Evolutionary conservation across 2,329 filamentous ascomycete species (phyloP).

Genomic region (Verticillium nubilum): DNA sequence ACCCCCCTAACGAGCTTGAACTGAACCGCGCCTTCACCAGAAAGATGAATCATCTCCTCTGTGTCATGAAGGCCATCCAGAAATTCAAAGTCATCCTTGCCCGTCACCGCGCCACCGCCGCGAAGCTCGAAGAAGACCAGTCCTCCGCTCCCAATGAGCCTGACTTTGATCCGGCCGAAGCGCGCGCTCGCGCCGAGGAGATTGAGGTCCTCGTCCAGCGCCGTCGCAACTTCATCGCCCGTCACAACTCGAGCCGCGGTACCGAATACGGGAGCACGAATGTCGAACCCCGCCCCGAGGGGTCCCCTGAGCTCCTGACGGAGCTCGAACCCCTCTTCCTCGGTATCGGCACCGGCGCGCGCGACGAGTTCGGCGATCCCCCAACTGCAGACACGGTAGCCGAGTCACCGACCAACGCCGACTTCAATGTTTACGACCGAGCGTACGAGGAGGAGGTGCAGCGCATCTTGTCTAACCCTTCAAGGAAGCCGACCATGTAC

Average conservation of each 20-base stretch:
- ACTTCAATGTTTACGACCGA: conserved; percentile 82
- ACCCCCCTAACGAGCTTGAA: conserved; percentile 83
- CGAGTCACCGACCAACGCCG: conserved; percentile 78
- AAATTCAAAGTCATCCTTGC: conserved; percentile 76
- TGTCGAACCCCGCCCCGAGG: conserved; percentile 28
- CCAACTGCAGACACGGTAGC: conserved; percentile 54
- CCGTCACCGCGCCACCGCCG: conserved; percentile 11
- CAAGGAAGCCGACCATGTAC: conserved; percentile 38
- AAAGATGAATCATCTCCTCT: conserved; percentile 81
- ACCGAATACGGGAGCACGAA: conserved; percentile 52
- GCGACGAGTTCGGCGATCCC: conserved; percentile 36
- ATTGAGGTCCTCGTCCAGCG: conserved; percentile 43
- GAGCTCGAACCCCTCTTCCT: conserved; percentile 62
- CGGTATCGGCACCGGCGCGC: conserved; percentile 66
- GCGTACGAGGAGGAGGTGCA: conserved; percentile 81
- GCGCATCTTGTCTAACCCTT: conserved; percentile 51
- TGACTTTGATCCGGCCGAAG: conserved; percentile 18
- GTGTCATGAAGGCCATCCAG: conserved; percentile 85
- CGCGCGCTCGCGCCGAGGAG: conserved; percentile 37
- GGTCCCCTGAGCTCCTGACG: conserved; percentile 28
- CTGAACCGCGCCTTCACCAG: conserved; percentile 85
- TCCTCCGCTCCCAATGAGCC: conserved; percentile 1
- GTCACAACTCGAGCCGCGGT: conserved; percentile 15
- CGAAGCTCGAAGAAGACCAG: conserved; percentile 6
- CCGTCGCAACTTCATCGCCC: conserved; percentile 34